Evolutionary conservation across 2,329 filamentous ascomycete species (phyloP).

Genomic region (Colletotrichum trifolii): DNA sequence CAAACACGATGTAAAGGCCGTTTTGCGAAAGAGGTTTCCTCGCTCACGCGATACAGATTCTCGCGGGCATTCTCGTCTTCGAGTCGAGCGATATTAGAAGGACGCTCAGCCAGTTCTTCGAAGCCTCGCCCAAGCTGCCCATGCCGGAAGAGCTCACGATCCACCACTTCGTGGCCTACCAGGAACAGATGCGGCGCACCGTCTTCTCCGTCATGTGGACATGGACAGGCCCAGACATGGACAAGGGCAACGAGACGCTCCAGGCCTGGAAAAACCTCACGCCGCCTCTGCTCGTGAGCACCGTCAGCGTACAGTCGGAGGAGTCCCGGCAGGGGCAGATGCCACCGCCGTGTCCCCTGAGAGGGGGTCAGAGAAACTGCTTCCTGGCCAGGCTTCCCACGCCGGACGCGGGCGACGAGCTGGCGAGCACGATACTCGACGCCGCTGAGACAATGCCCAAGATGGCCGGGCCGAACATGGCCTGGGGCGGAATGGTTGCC

Average conservation of each 20-base stretch:
- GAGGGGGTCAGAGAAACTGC: conserved; percentile 11
- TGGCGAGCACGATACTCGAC: conserved; percentile 1
- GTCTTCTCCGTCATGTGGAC: conserved; percentile 8
- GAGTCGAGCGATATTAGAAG: conserved; percentile 12
- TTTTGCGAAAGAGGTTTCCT: not conserved
- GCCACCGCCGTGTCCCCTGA: conserved; percentile 6
- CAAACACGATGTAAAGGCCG: conserved; percentile 2
- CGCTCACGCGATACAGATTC: not conserved
- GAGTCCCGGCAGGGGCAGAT: conserved; percentile 4
- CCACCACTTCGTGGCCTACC: conserved; percentile 11
- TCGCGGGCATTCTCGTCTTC: conserved; percentile 3
- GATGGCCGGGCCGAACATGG: conserved; percentile 9
- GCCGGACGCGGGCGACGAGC: not conserved
- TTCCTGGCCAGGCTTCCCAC: conserved; percentile 11
- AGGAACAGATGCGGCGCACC: not conserved
- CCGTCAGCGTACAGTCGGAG: conserved; percentile 2
- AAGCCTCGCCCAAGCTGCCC: conserved; percentile 4
- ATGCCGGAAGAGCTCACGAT: conserved; percentile 12
- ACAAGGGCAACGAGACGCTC: conserved; percentile 1
- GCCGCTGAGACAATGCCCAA: conserved; percentile 7
- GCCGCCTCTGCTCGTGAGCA: not conserved
- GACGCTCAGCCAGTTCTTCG: conserved; percentile 2
- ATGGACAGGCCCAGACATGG: conserved; percentile 7
- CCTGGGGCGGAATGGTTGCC: conserved; percentile 5
- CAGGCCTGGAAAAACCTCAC: conserved; percentile 8